Percentiles rank a stretch among this genome's conserved stretches.
Evolutionary conservation across 768 basidiomycete species (phyloP).

Genomic region (Pseudohyphozyma bogoriensis): DNA sequence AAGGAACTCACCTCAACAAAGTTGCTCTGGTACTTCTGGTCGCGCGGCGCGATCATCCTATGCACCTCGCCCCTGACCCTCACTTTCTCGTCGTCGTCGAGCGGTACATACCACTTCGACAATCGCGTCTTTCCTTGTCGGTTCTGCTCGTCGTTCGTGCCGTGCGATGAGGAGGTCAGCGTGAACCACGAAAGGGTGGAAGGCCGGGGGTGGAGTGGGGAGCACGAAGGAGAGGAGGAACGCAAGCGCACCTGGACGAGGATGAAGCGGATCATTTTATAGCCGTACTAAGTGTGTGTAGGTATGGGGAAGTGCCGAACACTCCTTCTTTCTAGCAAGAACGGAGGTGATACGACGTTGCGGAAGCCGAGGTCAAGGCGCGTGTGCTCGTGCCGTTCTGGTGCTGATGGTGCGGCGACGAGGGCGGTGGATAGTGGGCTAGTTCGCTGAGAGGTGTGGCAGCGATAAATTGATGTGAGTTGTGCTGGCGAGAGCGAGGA

Average conservation of each 20-base stretch:
- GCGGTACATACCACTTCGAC: slow-evolving; percentile 95
- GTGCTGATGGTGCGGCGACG: too few species aligned
- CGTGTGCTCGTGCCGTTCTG: too few species aligned
- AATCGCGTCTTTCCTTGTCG: slow-evolving; percentile 95
- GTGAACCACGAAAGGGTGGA: neutral
- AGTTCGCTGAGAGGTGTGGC: too few species aligned
- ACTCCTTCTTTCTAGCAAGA: too few species aligned
- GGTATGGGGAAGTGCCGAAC: too few species aligned
- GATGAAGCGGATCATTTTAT: slow-evolving; percentile 89
- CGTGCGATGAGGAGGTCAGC: neutral
- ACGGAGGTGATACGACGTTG: too few species aligned
- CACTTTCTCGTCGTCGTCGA: slow-evolving; percentile 98
- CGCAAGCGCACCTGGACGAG: slow-evolving; percentile 68
- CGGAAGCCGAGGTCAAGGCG: too few species aligned
- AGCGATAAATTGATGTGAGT: too few species aligned
- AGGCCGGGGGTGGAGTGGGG: neutral
- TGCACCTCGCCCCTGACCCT: slow-evolving; percentile 91
- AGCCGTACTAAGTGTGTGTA: neutral
- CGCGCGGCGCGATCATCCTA: slow-evolving; percentile 84
- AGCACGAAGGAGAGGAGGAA: neutral
- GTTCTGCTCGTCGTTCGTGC: slow-evolving; percentile 52
- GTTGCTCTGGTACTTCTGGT: slow-evolving; percentile 98
- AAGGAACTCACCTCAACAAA: slow-evolving; percentile 75
- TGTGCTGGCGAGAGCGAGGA: too few species aligned
- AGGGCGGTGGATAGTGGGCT: too few species aligned